Evolutionary conservation across 495 filamentous ascomycete genomes (phyloP).

Genomic region (Aspergillus steynii): DNA sequence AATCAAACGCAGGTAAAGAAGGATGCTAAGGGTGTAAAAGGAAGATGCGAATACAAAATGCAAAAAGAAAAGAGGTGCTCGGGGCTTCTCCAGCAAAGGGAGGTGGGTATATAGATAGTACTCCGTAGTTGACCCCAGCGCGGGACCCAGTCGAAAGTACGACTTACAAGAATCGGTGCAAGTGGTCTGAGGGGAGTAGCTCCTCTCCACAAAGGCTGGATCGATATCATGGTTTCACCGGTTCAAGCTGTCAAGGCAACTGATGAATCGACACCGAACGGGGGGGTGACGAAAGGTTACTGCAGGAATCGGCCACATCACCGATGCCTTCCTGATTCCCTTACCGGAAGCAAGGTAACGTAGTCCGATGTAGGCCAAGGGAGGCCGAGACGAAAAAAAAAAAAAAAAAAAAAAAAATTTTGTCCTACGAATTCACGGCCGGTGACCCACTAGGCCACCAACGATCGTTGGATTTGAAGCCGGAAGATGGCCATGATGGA

Average conservation of each 20-base stretch:
- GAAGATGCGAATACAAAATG: neutral
- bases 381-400: constrained; percentile 1
- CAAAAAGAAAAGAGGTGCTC: neutral
- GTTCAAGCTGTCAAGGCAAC: neutral
- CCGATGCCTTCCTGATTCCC: constrained; percentile 13
- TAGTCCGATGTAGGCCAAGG: neutral
- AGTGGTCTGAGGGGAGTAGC: constrained; percentile 6
- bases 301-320: neutral
- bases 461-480: constrained; percentile 1
- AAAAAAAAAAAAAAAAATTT: neutral
- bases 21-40: neutral
- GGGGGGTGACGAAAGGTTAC: neutral
- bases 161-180: constrained; percentile 10
- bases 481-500: constrained; percentile 5
- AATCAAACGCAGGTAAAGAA: neutral
- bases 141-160: neutral
- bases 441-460: constrained; percentile 8
- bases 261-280: neutral
- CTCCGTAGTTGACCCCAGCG: neutral
- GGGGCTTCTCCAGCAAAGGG: neutral
- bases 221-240: constrained; percentile 8
- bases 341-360: constrained; percentile 8
- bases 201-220: constrained; percentile 12
- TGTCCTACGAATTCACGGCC: neutral
- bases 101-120: neutral